Conservation (phyloP, 2,329 filamentous ascomycete species). For the Aspergillus neotritici region DNA sequence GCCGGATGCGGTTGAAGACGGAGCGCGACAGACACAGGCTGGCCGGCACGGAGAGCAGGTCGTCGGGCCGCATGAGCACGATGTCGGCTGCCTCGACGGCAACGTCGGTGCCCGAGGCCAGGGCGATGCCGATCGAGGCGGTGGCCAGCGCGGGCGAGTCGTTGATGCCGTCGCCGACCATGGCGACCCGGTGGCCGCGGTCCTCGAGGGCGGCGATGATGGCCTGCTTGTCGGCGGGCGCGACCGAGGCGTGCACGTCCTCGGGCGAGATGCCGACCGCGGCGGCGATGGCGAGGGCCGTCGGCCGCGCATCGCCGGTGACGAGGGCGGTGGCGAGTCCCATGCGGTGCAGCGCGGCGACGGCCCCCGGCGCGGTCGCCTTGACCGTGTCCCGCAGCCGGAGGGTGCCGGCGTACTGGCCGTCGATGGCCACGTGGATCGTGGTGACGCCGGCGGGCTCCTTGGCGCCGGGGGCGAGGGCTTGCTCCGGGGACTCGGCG, state of each 20-base stretch:
- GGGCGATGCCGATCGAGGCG: slow-evolving; percentile 86
- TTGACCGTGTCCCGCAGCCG: slow-evolving; percentile 89
- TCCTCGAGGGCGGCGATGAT: slow-evolving; percentile 75
- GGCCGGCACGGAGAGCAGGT: slow-evolving; percentile 88
- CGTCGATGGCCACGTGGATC: slow-evolving; percentile 86
- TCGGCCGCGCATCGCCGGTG: slow-evolving; percentile 82
- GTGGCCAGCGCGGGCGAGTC: slow-evolving; percentile 93
- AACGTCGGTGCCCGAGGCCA: slow-evolving; percentile 88
- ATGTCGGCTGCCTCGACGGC: slow-evolving; percentile 96
- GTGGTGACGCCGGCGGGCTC: slow-evolving; percentile 68
- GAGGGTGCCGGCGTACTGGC: slow-evolving; percentile 71
- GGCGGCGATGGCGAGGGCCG: slow-evolving; percentile 75
- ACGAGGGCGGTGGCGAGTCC: slow-evolving; percentile 85
- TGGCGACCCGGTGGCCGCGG: slow-evolving; percentile 73
- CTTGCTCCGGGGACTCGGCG: slow-evolving; percentile 28
- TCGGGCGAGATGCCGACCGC: slow-evolving; percentile 72
- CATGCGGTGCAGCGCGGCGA: slow-evolving; percentile 77
- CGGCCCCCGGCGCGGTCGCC: slow-evolving; percentile 71
- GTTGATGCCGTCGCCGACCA: slow-evolving; percentile 98
- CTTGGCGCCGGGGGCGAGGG: slow-evolving; percentile 28
- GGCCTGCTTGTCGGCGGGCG: slow-evolving; percentile 82
- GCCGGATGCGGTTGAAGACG: slow-evolving; percentile 88
- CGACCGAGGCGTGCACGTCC: slow-evolving; percentile 79
- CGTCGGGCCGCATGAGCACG: slow-evolving; percentile 87
- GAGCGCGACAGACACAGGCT: slow-evolving; percentile 72